These are phyloP conservation scores for Polyporus arcularius DNA, from an alignment of 768 basidiomycete species.

Conservation along the genomic window DNA sequence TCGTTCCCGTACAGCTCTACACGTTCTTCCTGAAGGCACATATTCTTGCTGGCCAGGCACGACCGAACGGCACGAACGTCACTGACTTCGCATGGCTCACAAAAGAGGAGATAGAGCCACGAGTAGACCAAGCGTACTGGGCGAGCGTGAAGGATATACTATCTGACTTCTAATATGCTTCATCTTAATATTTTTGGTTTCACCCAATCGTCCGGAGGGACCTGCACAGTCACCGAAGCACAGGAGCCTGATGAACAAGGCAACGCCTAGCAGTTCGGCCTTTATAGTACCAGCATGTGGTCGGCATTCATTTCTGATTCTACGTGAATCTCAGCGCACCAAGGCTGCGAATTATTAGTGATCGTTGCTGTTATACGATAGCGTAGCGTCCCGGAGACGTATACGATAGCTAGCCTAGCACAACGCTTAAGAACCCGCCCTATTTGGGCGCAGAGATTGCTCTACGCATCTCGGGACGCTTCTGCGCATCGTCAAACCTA, in stretches of 20 bases:
- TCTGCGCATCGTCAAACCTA: conserved; percentile 88
- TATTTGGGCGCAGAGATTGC: conserved; percentile 49
- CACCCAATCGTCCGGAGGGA: background rate
- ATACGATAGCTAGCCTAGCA: too few relatives aligned
- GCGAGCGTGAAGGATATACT: conserved; percentile 75
- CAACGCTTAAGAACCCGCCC: background rate
- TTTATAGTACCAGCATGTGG: too few relatives aligned
- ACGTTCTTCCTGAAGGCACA: conserved; percentile 95
- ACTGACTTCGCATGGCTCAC: conserved; percentile 93
- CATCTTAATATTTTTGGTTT: conserved; percentile 12
- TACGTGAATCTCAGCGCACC: too few relatives aligned
- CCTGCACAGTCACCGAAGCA: too few relatives aligned
- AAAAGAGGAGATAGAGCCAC: conserved; percentile 80
- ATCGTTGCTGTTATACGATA: background rate
- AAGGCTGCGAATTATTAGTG: too few relatives aligned
- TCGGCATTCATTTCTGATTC: too few relatives aligned
- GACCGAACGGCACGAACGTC: conserved; percentile 52
- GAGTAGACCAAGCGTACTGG: conserved; percentile 77
- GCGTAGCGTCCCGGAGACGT: background rate
- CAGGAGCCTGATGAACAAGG: too few relatives aligned
- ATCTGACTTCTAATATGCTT: conserved; percentile 53
- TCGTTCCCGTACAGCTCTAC: conserved; percentile 46
- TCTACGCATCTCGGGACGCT: conserved; percentile 55
- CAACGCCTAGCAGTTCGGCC: too few relatives aligned
- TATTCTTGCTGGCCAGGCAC: conserved; percentile 85